Percentiles rank a stretch among this genome's conserved stretches.
Evolutionary conservation across 2,329 filamentous ascomycete species (phyloP).

Genomic region (Cordyceps fumosorosea): DNA sequence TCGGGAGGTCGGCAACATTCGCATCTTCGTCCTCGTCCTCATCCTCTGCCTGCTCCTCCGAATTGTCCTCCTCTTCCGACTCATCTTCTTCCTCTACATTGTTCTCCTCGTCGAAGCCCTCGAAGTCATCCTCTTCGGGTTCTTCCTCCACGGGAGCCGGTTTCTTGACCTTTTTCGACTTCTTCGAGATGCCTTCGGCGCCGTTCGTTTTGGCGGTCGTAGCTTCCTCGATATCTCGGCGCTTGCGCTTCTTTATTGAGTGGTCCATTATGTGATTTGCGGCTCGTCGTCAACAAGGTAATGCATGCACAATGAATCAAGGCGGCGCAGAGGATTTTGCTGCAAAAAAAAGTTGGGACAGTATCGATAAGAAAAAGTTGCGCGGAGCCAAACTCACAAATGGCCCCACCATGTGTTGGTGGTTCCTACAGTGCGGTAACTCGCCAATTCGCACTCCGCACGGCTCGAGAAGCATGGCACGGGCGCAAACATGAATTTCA

Average conservation of each 20-base stretch:
- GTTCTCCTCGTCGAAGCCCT: constrained; percentile 22
- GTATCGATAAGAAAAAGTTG: constrained; percentile 13
- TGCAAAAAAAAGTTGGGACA: constrained; percentile 14
- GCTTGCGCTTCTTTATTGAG: constrained; percentile 37
- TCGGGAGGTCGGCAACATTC: constrained; percentile 26
- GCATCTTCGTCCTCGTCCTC: constrained; percentile 24
- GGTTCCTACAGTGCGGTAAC: background rate
- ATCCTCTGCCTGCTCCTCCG: constrained; percentile 24
- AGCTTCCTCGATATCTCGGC: constrained; percentile 28
- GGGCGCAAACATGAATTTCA: too few relatives aligned
- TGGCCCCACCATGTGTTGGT: background rate
- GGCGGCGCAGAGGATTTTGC: constrained; percentile 4
- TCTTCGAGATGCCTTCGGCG: constrained; percentile 22
- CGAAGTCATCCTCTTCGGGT: constrained; percentile 23
- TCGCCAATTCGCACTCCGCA: constrained; percentile 15
- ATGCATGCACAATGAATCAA: background rate
- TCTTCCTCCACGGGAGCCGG: constrained; percentile 22
- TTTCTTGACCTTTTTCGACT: constrained; percentile 38
- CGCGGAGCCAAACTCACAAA: background rate
- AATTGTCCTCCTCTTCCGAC: constrained; percentile 19
- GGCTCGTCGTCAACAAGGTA: background rate
- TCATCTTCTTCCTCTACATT: constrained; percentile 20
- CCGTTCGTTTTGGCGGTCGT: constrained; percentile 18
- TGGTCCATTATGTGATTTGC: constrained; percentile 25
- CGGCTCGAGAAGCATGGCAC: background rate